phyloP scores from a whole-genome alignment of 2,329 filamentous ascomycete species.

The Penicillium oxalicum region DNA sequence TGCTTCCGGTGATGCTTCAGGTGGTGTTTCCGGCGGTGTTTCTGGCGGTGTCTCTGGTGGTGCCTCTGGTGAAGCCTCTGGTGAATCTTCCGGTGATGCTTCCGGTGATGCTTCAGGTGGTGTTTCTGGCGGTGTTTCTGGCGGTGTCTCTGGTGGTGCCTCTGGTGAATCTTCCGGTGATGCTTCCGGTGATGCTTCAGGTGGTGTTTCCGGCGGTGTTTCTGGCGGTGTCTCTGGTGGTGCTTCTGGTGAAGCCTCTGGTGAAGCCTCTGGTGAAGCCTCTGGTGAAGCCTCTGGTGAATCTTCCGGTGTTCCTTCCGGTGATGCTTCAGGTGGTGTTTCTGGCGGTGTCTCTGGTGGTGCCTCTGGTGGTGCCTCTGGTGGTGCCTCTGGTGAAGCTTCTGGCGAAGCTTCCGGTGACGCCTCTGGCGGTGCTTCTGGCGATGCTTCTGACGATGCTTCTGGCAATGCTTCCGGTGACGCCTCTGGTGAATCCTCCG shows the following conservation, averaged over 20 bases:
- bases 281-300: background rate
- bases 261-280: background rate
- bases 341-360: background rate
- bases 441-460: conserved; percentile 9
- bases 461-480: background rate
- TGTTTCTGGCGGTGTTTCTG: background rate
- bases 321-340: background rate
- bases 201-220: conserved; percentile 1
- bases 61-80: background rate
- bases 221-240: conserved; percentile 5
- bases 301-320: too few relatives aligned
- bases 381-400: too few relatives aligned
- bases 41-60: conserved; percentile 1
- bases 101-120: conserved; percentile 1
- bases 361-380: background rate
- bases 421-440: conserved; percentile 11
- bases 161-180: background rate
- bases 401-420: conserved; percentile 7
- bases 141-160: background rate
- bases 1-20: background rate
- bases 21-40: background rate
- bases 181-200: background rate
- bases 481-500: background rate
- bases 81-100: background rate
- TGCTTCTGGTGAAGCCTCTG: conserved; percentile 7